Evolutionary conservation across 1,284 basidiomycete species (phyloP), one percentile per base, ranked within the genome.

Genomic region (Laetiporus sulphureus): DNA sequence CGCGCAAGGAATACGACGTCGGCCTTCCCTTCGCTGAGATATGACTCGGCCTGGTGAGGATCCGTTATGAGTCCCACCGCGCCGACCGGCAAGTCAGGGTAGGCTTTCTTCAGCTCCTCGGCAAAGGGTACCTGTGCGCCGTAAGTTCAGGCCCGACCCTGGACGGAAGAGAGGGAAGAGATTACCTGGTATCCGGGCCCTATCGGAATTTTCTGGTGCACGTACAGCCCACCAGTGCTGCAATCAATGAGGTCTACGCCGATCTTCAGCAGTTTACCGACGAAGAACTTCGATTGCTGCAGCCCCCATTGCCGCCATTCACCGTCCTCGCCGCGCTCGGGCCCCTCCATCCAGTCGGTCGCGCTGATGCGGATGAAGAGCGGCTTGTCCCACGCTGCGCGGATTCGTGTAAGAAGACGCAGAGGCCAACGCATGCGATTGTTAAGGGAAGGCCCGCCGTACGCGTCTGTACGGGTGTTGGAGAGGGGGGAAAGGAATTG

Each of bases 321-420:
- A 15, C 75, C 79, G 19, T 75, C 63, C 19, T 68, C 66, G 41
- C 68, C 68, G 51, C 73, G 69, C 55, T 86, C 83, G 2, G 78
- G 75, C 0, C 77, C 75, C 44, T 82, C 78, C n/a, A 78, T 77
- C 84, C 84, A 91, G 51, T 92, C 87, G 3, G 72, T 73, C 7
- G 83, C 87, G 49, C 78, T 82, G 44, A 91, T 69, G 39, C 87
- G 73, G 39, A 83, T 75, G 60, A 90, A 87, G 5, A 93, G 67
- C 2, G 87, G 86, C 46, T 77, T 79, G 42, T 75, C 62, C 82
- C 83, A 88, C 7, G 64, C 71, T 25, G 66, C 63, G 11, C 86
- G 76, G 30, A 75, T 62, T 24, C 67, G 58, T 33, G 72, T 56
- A 39, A 76, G 62, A 35, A 90, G 49, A 37, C 77, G 75, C 29